A percentile compares a stretch with the other conserved stretches of the same genome.
Evolutionary conservation across 768 basidiomycete species (phyloP).

Genomic region (Termitomyces titanicus): DNA sequence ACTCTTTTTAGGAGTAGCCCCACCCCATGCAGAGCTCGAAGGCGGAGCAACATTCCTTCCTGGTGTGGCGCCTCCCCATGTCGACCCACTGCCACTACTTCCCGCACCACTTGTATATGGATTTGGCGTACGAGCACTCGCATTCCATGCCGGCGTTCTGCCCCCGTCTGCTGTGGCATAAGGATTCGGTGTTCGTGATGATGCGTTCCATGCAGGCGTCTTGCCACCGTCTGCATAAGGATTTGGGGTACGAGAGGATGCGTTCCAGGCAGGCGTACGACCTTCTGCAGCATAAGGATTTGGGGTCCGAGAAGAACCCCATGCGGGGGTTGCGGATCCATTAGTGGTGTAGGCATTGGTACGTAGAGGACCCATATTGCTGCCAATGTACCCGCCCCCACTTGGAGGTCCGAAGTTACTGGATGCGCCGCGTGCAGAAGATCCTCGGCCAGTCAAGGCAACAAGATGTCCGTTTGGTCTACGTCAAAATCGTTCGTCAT

Average conservation of each 20-base stretch:
- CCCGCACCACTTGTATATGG: constrained; percentile 51
- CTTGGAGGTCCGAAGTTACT: constrained; percentile 17
- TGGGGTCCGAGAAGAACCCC: constrained; percentile 50
- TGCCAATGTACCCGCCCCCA: constrained; percentile 5
- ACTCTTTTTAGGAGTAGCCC: constrained; percentile 38
- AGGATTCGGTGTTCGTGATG: constrained; percentile 69
- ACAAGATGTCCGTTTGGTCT: constrained; percentile 58
- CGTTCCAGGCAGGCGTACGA: constrained; percentile 55
- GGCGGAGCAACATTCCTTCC: constrained; percentile 17
- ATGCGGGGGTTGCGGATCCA: constrained; percentile 19
- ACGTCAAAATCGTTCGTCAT: neutral
- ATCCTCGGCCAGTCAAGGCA: constrained; percentile 37
- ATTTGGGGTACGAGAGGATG: constrained; percentile 63
- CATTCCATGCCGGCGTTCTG: constrained; percentile 68
- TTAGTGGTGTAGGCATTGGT: constrained; percentile 35
- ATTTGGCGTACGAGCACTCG: constrained; percentile 65
- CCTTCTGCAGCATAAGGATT: constrained; percentile 63
- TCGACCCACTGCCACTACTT: constrained; percentile 45
- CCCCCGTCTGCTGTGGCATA: constrained; percentile 56
- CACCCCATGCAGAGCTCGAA: constrained; percentile 33
- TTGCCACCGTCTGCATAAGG: constrained; percentile 61
- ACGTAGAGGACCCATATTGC: constrained; percentile 14
- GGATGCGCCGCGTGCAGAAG: neutral
- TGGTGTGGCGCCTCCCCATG: constrained; percentile 29
- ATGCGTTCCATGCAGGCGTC: constrained; percentile 63